A percentile compares a stretch with the other conserved stretches of the same genome.
These are phyloP conservation scores for Periconia sp. DNA, from an alignment of 2,329 filamentous ascomycete genomes.

Conservation along the genomic window DNA sequence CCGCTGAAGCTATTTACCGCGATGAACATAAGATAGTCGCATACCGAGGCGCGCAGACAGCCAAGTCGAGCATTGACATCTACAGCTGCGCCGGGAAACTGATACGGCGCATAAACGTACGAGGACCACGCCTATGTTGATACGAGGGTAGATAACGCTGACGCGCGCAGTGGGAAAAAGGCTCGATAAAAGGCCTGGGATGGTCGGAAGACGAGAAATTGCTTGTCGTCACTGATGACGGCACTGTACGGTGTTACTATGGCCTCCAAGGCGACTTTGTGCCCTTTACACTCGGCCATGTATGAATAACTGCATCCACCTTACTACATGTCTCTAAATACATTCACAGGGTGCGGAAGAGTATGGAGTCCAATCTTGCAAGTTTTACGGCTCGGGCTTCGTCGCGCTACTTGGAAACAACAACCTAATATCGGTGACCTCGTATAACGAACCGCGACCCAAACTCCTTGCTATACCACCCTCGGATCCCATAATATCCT, in stretches of 20 bases:
- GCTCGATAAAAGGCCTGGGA: constrained; percentile 82
- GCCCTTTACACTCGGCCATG: constrained; percentile 88
- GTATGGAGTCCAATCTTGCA: constrained; percentile 83
- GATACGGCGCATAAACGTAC: constrained; percentile 75
- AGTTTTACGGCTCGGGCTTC: constrained; percentile 91
- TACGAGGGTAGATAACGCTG: constrained; percentile 13
- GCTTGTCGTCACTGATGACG: constrained; percentile 85
- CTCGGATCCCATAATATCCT: constrained; percentile 80
- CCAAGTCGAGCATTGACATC: constrained; percentile 87
- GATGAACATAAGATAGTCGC: constrained; percentile 85
- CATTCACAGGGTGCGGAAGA: constrained; percentile 75
- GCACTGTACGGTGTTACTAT: constrained; percentile 87
- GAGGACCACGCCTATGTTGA: constrained; percentile 16
- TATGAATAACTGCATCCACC: constrained; percentile 31
- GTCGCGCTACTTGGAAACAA: constrained; percentile 92
- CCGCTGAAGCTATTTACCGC: constrained; percentile 76
- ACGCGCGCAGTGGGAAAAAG: constrained; percentile 77
- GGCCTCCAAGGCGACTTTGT: constrained; percentile 94
- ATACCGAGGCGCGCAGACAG: constrained; percentile 72
- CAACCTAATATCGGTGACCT: constrained; percentile 81
- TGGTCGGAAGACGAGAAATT: constrained; percentile 97
- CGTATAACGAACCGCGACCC: constrained; percentile 89
- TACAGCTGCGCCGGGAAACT: constrained; percentile 93
- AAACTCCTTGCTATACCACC: constrained; percentile 79
- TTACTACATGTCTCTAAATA: neutral